These are phyloP conservation scores for Fraxinus ornus DNA, from an alignment of 305 asterid species.

Conservation along the genomic window DNA sequence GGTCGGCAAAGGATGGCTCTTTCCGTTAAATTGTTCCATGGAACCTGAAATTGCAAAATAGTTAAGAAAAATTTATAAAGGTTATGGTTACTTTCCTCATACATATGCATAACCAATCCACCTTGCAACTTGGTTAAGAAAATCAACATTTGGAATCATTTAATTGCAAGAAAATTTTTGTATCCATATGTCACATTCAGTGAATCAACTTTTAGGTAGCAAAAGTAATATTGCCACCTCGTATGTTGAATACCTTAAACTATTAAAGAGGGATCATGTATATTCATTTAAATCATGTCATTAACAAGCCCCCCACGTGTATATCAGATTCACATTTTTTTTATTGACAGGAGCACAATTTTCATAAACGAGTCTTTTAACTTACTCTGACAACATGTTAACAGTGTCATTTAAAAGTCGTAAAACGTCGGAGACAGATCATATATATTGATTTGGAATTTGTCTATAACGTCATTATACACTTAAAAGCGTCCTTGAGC, in stretches of 20 bases:
- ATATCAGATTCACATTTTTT: neutral
- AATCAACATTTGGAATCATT: neutral
- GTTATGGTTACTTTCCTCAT: neutral
- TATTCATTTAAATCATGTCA: neutral
- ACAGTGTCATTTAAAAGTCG: neutral
- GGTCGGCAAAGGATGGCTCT: constrained; percentile 77
- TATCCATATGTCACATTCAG: neutral
- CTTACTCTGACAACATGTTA: neutral
- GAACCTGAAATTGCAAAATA: constrained; percentile 25
- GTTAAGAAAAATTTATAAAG: neutral
- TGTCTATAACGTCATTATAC: neutral
- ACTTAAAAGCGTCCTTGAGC: neutral
- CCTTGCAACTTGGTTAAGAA: neutral
- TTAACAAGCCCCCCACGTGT: too few species aligned
- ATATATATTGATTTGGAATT: neutral
- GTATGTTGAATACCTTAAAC: neutral
- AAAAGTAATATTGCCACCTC: neutral
- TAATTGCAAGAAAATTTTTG: neutral
- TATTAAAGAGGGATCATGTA: too few species aligned
- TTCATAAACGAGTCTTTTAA: neutral
- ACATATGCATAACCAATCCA: neutral
- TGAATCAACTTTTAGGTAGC: neutral
- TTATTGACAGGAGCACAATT: neutral
- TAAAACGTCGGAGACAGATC: too few species aligned
- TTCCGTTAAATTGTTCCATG: constrained; percentile 22